phyloP scores from a whole-genome alignment of 106 monocot species.

The Phalaenopsis aphrodite region DNA sequence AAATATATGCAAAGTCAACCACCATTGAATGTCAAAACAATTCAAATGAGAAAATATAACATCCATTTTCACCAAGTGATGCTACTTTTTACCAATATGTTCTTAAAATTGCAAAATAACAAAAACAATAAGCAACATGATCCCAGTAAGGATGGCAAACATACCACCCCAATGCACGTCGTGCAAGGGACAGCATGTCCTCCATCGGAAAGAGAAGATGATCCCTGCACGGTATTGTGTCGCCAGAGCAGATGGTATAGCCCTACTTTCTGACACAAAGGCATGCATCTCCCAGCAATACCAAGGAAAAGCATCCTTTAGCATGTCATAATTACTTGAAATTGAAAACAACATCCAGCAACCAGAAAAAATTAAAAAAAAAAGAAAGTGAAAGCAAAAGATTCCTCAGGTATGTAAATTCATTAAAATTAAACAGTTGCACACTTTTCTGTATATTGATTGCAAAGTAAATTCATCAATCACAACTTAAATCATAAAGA shows the following conservation, averaged over 20 bases:
- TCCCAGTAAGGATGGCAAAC: not conserved
- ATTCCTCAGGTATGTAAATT: not conserved
- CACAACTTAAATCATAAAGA: not conserved
- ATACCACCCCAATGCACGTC: not conserved
- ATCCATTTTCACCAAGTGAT: not conserved
- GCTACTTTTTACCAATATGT: not conserved
- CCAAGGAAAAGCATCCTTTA: not conserved
- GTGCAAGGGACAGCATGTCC: not conserved
- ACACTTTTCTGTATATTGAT: not conserved
- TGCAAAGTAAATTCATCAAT: not conserved
- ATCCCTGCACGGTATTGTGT: not conserved
- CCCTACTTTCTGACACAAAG: not conserved
- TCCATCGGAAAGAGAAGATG: not conserved
- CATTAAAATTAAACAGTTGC: not conserved
- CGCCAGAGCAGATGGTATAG: not conserved
- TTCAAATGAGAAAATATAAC: not conserved
- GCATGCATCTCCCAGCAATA: not conserved
- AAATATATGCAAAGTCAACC: not conserved
- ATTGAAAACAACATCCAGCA: not conserved
- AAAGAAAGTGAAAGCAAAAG: not conserved
- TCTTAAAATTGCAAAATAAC: not conserved
- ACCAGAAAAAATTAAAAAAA: not conserved
- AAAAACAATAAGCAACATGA: not conserved
- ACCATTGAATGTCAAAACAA: not conserved
- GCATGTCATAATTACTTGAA: not conserved